Evolutionary conservation across 768 basidiomycete species (phyloP).

Genomic region (Pulveroboletus sp.): DNA sequence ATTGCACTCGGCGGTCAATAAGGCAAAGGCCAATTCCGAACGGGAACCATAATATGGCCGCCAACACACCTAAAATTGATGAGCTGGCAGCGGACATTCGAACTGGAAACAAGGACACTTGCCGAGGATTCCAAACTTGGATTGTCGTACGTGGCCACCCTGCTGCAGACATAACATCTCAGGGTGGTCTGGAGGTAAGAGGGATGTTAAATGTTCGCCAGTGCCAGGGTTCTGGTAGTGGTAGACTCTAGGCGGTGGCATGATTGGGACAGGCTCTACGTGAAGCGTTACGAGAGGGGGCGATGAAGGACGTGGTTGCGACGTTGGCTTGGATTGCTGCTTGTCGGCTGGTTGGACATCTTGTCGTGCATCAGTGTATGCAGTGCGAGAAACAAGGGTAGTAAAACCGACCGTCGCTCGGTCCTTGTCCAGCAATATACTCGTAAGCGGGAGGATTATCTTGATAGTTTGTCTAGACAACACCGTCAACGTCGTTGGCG

Average conservation of each 20-base stretch:
- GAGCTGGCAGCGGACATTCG: neutral
- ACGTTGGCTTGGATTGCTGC: constrained; percentile 7
- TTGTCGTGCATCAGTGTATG: constrained; percentile 2
- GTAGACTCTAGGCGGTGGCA: constrained; percentile 52
- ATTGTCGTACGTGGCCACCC: constrained; percentile 62
- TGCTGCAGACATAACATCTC: constrained; percentile 84
- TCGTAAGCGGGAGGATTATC: constrained; percentile 55
- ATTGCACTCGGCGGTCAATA: constrained; percentile 68
- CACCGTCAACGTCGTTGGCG: neutral
- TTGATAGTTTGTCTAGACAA: constrained; percentile 14
- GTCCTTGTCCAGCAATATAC: constrained; percentile 27
- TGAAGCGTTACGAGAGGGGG: constrained; percentile 21
- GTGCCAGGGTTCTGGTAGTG: constrained; percentile 67
- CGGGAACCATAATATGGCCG: constrained; percentile 85
- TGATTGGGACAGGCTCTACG: constrained; percentile 31
- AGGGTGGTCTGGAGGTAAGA: constrained; percentile 74
- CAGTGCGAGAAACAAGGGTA: neutral
- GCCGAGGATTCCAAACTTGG: constrained; percentile 73
- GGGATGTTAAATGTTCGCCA: constrained; percentile 54
- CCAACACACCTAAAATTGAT: constrained; percentile 58
- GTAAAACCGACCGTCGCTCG: constrained; percentile 24
- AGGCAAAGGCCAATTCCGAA: constrained; percentile 76
- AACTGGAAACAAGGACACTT: constrained; percentile 21
- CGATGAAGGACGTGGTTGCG: constrained; percentile 5
- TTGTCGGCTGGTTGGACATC: constrained; percentile 13